Base-by-base conservation (phyloP, 306 rosid species). In the Ochetophila trinervis region DNA sequence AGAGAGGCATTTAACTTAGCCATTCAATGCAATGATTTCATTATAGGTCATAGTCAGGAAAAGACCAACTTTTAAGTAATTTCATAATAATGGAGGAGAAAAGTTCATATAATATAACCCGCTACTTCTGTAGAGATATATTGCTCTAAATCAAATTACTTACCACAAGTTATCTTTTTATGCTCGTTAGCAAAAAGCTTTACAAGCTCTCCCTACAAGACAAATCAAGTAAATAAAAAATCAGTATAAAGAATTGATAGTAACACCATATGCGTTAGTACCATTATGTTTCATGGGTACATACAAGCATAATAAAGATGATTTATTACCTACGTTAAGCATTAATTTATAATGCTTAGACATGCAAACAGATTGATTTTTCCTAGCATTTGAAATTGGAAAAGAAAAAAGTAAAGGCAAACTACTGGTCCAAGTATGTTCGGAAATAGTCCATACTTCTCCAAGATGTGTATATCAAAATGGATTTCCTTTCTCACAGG, bases 201-300 rank as follows among this genome's bases (percentile, higher is more conserved):
- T 66, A 85, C 96, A 79, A 88, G 95, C 77, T 89, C 98, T 60
- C 98, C 98, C 98, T 92, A 80, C 74, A 80, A 80, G 55, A 67
- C 34, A 74, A 78, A 58, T 63, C 60, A 67, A 57, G 24, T 59
- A 16, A 52, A 13, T 22, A 22, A 53, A 61, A 6, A 21, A 9
- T 17, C 21, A 18, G 54, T 50, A 50, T 50, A 17, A 9, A n/a
- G 9, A 50, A 50, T 9, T 50, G 18, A 1, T 16, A 50, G 21
- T 50, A 17, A 17, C 19, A 50, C 54, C 4, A 17, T 5, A 32
- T 5, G 10, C 18, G 4, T 13, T 50, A 5, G 40, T 54, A 27
- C n/a, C 8, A 12, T 22, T 11, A 56, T n/a, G 34, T 27, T 56
- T 27, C 20, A 56, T 27, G 14, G 18, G 15, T 27, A 22, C 40